Percentiles rank a stretch among this genome's conserved stretches.
These are phyloP conservation scores for Pseudogymnoascus sp. DNA, from an alignment of 2,329 filamentous ascomycete genomes.

Conservation along the genomic window DNA sequence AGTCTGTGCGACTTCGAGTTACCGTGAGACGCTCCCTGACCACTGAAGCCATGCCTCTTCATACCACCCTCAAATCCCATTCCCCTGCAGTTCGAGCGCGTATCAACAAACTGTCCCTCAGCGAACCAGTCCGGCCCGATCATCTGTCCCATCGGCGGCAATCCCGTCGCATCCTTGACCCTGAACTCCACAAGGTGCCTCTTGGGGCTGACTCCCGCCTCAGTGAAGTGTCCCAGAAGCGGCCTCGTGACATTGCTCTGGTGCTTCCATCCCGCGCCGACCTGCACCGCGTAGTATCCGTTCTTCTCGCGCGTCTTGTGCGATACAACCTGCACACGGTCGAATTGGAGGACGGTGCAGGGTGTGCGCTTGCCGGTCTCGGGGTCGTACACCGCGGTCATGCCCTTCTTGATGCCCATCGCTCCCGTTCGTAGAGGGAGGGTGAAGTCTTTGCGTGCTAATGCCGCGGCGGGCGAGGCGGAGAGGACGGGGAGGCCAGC, in stretches of 20 bases:
- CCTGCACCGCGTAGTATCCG: conserved; percentile 90
- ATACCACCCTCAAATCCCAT: conserved; percentile 96
- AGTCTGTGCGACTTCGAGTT: conserved; percentile 90
- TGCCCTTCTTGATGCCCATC: conserved; percentile 86
- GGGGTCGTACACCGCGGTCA: conserved; percentile 80
- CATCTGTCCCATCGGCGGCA: conserved; percentile 66
- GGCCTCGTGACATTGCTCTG: conserved; percentile 72
- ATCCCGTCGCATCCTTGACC: conserved; percentile 63
- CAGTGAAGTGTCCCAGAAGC: conserved; percentile 79
- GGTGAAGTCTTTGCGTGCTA: conserved; percentile 49
- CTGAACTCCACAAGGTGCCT: conserved; percentile 77
- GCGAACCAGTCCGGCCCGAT: conserved; percentile 87
- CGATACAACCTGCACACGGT: conserved; percentile 80
- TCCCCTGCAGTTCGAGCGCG: conserved; percentile 68
- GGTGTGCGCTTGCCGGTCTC: conserved; percentile 68
- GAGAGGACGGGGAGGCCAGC: conserved; percentile 49
- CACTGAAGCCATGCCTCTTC: conserved; percentile 87
- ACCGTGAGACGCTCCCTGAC: conserved; percentile 89
- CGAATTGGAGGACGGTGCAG: conserved; percentile 89
- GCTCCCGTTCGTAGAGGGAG: conserved; percentile 68
- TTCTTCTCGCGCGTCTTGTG: conserved; percentile 74
- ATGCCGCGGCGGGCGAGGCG: conserved; percentile 51
- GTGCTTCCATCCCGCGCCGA: conserved; percentile 70
- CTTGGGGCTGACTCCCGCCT: conserved; percentile 75
- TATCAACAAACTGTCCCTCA: conserved; percentile 84